A percentile compares a stretch with the other conserved stretches of the same genome.
phyloP scores from a whole-genome alignment of 352 stramenopile genomes.

The Pythium chondricola region DNA sequence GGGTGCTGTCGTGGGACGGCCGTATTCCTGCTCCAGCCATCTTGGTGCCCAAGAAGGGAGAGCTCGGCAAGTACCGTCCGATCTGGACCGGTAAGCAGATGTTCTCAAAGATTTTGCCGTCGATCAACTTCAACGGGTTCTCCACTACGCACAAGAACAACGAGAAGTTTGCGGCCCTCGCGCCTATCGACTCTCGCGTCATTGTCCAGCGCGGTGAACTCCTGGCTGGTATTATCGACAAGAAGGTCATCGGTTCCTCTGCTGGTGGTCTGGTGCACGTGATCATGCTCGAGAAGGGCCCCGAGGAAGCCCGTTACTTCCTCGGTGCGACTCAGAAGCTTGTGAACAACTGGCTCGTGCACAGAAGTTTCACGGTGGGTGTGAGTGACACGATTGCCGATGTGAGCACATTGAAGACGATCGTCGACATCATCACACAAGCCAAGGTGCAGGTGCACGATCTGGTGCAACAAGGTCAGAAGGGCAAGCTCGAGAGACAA shows the following conservation, averaged over 20 bases:
- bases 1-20: conserved; percentile 96
- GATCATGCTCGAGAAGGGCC: conserved; percentile 91
- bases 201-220: conserved; percentile 97
- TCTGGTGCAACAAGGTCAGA: conserved; percentile 96
- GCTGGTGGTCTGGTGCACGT: conserved; percentile 97
- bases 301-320: conserved; percentile 85
- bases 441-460: conserved; percentile 93
- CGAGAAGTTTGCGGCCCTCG: conserved; percentile 86
- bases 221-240: conserved; percentile 97
- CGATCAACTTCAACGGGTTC: conserved; percentile 95
- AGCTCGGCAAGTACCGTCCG: conserved; percentile 81
- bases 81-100: conserved; percentile 99
- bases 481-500: conserved; percentile 96
- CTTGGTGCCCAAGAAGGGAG: conserved; percentile 90
- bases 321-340: conserved; percentile 94
- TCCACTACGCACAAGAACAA: conserved; percentile 94
- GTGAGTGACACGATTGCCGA: conserved; percentile 98
- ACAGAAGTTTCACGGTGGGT: conserved; percentile 97
- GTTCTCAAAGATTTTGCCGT: conserved; percentile 95
- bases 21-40: conserved; percentile 95
- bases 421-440: conserved; percentile 98
- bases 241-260: conserved; percentile 98
- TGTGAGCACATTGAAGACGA: conserved; percentile 96
- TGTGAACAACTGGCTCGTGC: conserved; percentile 98
- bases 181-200: conserved; percentile 95